phyloP scores from a whole-genome alignment of 1,139 yeast genomes.

The Yamadazyma mexicana region DNA sequence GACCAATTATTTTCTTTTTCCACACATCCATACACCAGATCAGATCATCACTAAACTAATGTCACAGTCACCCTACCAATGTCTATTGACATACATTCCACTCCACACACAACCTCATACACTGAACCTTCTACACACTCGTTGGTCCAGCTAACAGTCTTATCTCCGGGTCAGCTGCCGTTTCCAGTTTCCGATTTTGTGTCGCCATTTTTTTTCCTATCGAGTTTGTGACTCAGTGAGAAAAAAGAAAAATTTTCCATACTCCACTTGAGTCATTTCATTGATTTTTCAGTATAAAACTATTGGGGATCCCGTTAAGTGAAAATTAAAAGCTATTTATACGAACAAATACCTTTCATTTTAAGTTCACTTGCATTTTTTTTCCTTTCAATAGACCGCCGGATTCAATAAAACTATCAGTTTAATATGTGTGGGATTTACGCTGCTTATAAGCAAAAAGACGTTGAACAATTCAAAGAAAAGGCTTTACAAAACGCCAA shows the following conservation, averaged over 20 bases:
- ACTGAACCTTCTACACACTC: no score
- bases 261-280: background rate
- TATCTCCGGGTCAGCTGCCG: no score
- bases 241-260: background rate
- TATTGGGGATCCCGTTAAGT: background rate
- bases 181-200: background rate
- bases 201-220: background rate
- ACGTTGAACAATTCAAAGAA: constrained; percentile 77
- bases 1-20: no score
- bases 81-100: no score
- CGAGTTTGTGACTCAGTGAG: constrained; percentile 1
- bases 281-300: background rate
- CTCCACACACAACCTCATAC: no score
- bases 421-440: constrained; percentile 97
- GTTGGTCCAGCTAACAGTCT: no score
- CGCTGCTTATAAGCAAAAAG: constrained; percentile 83
- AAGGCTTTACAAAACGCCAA: constrained; percentile 88
- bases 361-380: background rate
- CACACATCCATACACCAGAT: background rate
- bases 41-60: background rate
- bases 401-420: background rate
- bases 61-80: no score
- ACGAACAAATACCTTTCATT: background rate
- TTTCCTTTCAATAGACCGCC: constrained; percentile 1
- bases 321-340: background rate